These are phyloP conservation scores for Penicillium canariense DNA, from an alignment of 495 filamentous ascomycete species.

Conservation along the genomic window DNA sequence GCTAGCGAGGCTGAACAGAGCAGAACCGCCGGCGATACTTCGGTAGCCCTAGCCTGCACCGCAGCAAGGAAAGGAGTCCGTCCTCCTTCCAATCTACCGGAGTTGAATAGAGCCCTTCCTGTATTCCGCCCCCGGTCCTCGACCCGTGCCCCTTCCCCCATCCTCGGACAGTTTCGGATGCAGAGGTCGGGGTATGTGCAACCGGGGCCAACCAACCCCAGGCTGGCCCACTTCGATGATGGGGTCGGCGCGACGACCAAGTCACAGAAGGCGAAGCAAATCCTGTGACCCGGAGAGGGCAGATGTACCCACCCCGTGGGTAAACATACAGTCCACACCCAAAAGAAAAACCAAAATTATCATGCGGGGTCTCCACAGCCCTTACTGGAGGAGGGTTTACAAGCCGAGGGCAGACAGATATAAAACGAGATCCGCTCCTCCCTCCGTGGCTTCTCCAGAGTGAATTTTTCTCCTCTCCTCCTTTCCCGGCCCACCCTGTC, in stretches of 20 bases:
- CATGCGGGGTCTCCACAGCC: slow-evolving; percentile 10
- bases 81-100: background rate
- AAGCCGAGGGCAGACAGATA: background rate
- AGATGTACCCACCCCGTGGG: slow-evolving; percentile 1
- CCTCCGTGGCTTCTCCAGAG: background rate
- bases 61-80: background rate
- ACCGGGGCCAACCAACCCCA: background rate
- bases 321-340: slow-evolving; percentile 1
- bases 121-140: too few relatives aligned
- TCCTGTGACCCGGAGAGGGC: background rate
- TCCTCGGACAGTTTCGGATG: background rate
- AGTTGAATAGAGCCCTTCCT: too few relatives aligned
- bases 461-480: background rate
- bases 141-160: background rate
- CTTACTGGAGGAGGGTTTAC: background rate
- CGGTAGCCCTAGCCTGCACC: background rate
- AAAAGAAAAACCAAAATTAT: slow-evolving; percentile 1
- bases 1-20: background rate
- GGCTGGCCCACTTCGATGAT: background rate
- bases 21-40: background rate
- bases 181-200: background rate
- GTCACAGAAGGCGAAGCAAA: background rate
- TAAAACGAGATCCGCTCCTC: background rate
- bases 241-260: background rate
- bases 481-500: background rate